Conservation (phyloP, 352 stramenopile species). For the Globisporangium lucens region DNA sequence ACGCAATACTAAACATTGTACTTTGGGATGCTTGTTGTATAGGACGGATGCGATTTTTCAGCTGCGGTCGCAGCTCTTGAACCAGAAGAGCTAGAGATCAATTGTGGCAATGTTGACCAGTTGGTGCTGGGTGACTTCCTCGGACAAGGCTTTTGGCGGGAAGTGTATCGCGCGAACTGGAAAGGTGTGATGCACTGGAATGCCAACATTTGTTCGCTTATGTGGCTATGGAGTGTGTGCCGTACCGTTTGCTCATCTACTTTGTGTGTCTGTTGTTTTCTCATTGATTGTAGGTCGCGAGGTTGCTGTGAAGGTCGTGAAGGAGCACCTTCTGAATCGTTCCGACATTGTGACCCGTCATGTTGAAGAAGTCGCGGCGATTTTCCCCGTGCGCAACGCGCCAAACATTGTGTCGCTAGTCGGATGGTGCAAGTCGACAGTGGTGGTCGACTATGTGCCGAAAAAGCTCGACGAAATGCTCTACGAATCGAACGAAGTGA, state of each 20-base stretch:
- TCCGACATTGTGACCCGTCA: constrained; percentile 66
- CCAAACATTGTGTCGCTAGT: constrained; percentile 71
- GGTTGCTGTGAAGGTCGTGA: constrained; percentile 68
- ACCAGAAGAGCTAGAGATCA: constrained; percentile 57
- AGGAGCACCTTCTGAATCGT: constrained; percentile 49
- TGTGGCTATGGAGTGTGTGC: not conserved
- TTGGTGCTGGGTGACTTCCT: constrained; percentile 49
- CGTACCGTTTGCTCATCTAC: not conserved
- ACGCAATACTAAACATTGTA: not conserved
- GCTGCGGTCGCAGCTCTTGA: constrained; percentile 50
- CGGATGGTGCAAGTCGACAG: constrained; percentile 73
- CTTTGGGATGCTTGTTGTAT: not conserved
- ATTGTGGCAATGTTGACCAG: constrained; percentile 64
- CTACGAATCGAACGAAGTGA: constrained; percentile 37
- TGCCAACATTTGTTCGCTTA: not conserved
- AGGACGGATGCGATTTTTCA: constrained; percentile 70
- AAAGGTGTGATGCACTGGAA: constrained; percentile 34
- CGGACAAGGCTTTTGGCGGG: constrained; percentile 65
- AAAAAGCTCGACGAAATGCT: constrained; percentile 58
- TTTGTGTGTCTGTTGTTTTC: not conserved
- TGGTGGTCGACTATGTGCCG: constrained; percentile 74
- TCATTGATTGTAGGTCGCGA: constrained; percentile 31
- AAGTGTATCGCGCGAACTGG: constrained; percentile 70
- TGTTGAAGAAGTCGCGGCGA: constrained; percentile 64
- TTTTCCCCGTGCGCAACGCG: constrained; percentile 65